phyloP scores from a whole-genome alignment of 2,329 filamentous ascomycete species.

The Diaporthe citriasiana region DNA sequence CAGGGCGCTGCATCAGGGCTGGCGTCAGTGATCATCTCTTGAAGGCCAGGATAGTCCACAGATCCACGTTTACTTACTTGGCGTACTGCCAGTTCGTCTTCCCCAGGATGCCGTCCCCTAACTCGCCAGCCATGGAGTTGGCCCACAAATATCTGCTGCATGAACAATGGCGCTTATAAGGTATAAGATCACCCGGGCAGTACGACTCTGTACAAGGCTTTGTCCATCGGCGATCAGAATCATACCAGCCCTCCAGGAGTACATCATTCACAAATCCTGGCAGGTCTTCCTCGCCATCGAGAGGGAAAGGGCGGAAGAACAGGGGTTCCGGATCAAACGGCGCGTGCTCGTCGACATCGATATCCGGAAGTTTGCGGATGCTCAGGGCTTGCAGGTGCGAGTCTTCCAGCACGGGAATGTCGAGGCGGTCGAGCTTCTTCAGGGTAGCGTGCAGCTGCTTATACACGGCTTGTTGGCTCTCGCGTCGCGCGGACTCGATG shows the following conservation, averaged over 20 bases:
- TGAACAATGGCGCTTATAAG: not conserved
- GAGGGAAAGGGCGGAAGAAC: not conserved
- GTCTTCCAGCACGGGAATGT: not conserved
- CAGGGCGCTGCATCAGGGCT: not conserved
- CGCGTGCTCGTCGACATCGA: not conserved
- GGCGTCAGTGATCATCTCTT: not conserved
- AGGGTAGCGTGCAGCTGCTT: not conserved
- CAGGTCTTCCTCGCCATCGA: not conserved
- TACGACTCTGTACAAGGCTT: not conserved
- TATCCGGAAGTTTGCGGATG: not conserved
- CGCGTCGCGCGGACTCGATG: not conserved
- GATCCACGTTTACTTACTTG: not conserved
- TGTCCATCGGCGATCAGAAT: not conserved
- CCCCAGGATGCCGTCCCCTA: not conserved
- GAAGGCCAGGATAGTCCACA: not conserved
- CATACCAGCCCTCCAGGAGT: not conserved
- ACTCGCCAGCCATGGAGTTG: not conserved
- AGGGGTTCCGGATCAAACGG: not conserved
- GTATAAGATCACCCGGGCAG: not conserved
- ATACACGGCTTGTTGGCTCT: not conserved
- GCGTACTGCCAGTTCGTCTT: not conserved
- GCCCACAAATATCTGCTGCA: not conserved
- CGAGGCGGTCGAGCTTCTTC: not conserved
- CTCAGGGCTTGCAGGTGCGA: not conserved
- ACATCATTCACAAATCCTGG: not conserved